phyloP scores from a whole-genome alignment of 225 moss, liverwort and hornwort genomes.

The Rhytidiadelphus loreus region DNA sequence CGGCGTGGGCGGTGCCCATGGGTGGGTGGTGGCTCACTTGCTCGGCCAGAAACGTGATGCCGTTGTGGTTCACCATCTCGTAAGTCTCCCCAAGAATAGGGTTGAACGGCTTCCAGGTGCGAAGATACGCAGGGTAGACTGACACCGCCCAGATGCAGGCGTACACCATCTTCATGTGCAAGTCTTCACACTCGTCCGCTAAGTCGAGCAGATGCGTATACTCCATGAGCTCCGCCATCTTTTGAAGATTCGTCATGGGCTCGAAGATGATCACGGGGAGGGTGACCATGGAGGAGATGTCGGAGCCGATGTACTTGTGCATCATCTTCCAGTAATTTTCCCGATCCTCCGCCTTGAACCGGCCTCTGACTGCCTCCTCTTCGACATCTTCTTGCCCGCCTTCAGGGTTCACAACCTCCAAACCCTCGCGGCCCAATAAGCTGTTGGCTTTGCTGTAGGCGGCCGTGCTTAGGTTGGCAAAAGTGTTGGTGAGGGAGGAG shows the following conservation, averaged over 20 bases:
- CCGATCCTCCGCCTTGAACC: conserved; percentile 73
- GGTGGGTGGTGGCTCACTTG: conserved; percentile 99
- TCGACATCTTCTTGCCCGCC: conserved; percentile 92
- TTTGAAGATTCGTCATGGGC: conserved; percentile 89
- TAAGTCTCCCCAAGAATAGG: conserved; percentile 97
- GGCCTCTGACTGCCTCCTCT: conserved; percentile 68
- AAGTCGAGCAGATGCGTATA: conserved; percentile 78
- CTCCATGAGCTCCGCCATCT: conserved; percentile 98
- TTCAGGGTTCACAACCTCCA: conserved; percentile 96
- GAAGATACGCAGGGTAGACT: conserved; percentile 72
- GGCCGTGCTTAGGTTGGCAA: conserved; percentile 71
- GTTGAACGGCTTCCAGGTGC: conserved; percentile 95
- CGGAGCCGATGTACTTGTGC: conserved; percentile 97
- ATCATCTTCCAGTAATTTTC: conserved; percentile 99
- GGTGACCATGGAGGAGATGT: conserved; percentile 93
- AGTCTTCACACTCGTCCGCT: conserved; percentile 85
- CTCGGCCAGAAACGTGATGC: conserved; percentile 69
- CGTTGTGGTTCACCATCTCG: conserved; percentile 92
- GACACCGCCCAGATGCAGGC: conserved; percentile 79
- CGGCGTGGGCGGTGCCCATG: conserved; percentile 79
- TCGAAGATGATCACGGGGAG: conserved; percentile 88
- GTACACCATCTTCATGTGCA: conserved; percentile 74
- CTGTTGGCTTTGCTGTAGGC: conserved; percentile 65
- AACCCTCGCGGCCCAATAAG: conserved; percentile 69
- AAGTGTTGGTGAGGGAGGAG: conserved; percentile 42